Evolutionary conservation across 495 filamentous ascomycete species (phyloP).

Genomic region (Lineolata rhizophorae): DNA sequence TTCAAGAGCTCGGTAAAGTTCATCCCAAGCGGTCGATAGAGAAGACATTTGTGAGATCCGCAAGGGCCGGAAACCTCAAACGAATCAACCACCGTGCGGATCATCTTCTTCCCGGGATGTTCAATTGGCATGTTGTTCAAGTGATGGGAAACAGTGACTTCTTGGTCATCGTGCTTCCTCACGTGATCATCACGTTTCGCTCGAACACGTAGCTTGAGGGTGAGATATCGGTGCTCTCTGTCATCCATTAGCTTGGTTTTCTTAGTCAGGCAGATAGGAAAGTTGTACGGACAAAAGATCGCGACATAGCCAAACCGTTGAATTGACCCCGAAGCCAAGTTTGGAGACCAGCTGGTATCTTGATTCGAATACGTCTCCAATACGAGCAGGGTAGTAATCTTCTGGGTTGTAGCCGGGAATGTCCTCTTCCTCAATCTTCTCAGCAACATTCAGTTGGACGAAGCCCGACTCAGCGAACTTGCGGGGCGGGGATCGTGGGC

Average conservation of each 20-base stretch:
- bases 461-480: too few relatives aligned
- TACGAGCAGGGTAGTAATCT: constrained; percentile 19
- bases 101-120: constrained; percentile 20
- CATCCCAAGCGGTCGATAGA: not conserved
- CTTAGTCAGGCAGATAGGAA: constrained; percentile 2
- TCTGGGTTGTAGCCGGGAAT: not conserved
- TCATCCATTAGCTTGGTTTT: constrained; percentile 1
- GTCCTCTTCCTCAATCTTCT: not conserved
- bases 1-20: not conserved
- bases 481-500: too few relatives aligned
- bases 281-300: constrained; percentile 27
- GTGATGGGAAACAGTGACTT: not conserved
- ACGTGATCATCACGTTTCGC: constrained; percentile 7
- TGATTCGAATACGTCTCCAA: constrained; percentile 19
- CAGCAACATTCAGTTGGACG: not conserved
- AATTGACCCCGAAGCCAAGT: constrained; percentile 23
- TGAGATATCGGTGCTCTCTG: constrained; percentile 17
- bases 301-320: constrained; percentile 28
- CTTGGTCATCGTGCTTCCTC: constrained; percentile 1
- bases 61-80: not conserved
- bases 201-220: constrained; percentile 22
- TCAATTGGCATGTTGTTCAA: constrained; percentile 10
- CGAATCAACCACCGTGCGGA: not conserved
- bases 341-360: constrained; percentile 23
- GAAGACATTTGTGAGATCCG: not conserved